Base-by-base conservation (phyloP, 2,329 filamentous ascomycete genomes). In the Davidsoniella eucalypti region DNA sequence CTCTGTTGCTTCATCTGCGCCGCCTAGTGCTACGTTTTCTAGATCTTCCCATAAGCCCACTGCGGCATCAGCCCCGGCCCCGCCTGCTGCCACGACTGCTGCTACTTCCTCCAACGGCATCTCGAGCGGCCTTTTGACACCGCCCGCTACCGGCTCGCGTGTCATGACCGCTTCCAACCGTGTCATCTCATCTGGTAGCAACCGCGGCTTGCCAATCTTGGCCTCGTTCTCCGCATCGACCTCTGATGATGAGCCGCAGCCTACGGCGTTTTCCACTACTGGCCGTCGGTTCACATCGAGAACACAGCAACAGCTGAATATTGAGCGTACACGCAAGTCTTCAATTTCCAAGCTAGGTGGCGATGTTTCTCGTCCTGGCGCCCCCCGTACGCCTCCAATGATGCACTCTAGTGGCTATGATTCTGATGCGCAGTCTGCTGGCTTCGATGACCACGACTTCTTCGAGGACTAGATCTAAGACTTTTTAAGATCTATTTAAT, bases 81-180 rank as follows among this genome's bases (percentile, higher is more conserved):
- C 44, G 8, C 2, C 26, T 29, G 8, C 44, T 3, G 38, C 44
- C 12, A 36, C 38, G 5, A 29, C 40, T 10, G 46, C 51, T 18
- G 23, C 51, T 3, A 26, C 45, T 7, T 42, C 52, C n/a, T 39
- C 44, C 3, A 70, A 78, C 1, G 33, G 21, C 6, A 26, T 87
- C 54, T 70, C 88, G 17, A 82, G 82, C 0, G 88, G 88, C 1
- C 76, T 94, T 18, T 72, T 95, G 70, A 95, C 90, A 1, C 88
- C 90, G n/a, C 90, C 88, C 4, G 78, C 82, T 26, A 87, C 84
- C 3, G 77, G 78, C 50, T 63, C 82, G 44, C 80, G 84, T 41
- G 29, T 46, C 7, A 8, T 52, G 37, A 29, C 50, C 7, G 26
- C 36, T n/a, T 43, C 44, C 16, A 29, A 25, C 26, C 41, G 47